Base-by-base conservation (phyloP, 345 rosid species). In the Rhodamnia argentea region DNA sequence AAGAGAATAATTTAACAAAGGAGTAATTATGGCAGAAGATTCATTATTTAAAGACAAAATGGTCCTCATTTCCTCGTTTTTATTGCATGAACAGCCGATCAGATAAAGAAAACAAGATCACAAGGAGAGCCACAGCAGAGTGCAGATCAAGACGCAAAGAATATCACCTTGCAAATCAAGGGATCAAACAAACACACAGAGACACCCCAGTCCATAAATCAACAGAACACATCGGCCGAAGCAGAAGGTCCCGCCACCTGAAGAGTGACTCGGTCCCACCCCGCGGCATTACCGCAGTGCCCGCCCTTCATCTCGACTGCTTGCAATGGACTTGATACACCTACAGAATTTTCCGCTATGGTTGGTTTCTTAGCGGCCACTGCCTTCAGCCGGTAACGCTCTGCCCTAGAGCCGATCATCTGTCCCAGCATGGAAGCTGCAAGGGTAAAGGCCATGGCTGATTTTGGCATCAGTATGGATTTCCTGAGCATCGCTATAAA, bases 361-460 rank as follows among this genome's bases (percentile, higher is more conserved):
- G 91, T 51, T 40, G 89, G 85, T 87, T 82, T 88, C 88, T 92
- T 92, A 47, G 92, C 93, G 82, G 92, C 91, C 26, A 89, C 86
- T 6, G 92, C 89, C 90, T 94, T 94, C 88, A 96, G 87, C 82
- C 98, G 93, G 84, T 91, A 90, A 74, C 96, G 93, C 92, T 97
- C 99, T 64, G 99, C 98, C 92, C 99, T 96, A 15, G 99, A 96
- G 57, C 99, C 99, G n/a, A 97, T 92, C 20, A 96, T 94, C 85
- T 97, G 99, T 85, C 99, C 99, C 83, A 96, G 88, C 37, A 96
- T 83, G 2, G 99, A 96, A 7, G 99, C 99, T 26, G 94, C 99
- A 47, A 97, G 95, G 7, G 99, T 97, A 81, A 96, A 94, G 5
- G 96, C 98, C 99, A 97, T 97, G 1, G 99, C 99, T 51, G 96